Evolutionary conservation across 345 rosid genomes (phyloP), one percentile per base, ranked within the genome.

Genomic region (Carallia pectinifolia): DNA sequence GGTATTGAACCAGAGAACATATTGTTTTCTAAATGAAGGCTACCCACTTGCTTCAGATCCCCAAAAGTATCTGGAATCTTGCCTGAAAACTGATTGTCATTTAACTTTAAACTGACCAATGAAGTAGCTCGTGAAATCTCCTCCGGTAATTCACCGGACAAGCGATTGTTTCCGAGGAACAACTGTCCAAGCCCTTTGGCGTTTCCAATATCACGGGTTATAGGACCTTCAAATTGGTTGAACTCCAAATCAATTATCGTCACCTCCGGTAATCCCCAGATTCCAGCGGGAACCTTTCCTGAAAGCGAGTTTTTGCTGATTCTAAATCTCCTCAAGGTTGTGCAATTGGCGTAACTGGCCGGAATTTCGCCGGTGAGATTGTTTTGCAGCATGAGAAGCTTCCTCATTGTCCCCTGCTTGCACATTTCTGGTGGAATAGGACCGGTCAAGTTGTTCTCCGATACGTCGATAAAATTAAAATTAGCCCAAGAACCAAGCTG

Each of bases 341-440:
- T 54, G 74, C 98, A 94, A 62, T 76, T 85, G 0, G 81, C 89
- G 48, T 94, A 94, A 8, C 77, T 76, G 2, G 80, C 76, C 1
- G 98, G 97, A 66, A 94, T 91, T 34, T 85, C 84, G 6, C 97
- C 98, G 0, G 96, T 80, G 55, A 94, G 72, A 27, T 76, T 84
- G 83, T 94, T 94, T 55, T 89, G 90, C 0, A 94, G 84, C 73
- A 94, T 52, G 6, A 94, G 87, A 55, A 94, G 80, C 69, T 19
- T 64, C 67, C 1, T 83, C 98, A 91, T 88, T 65, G 81, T 82
- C 60, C 97, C 96, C 39, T 71, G 71, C 77, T 90, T 88, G 80
- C 98, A 94, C 97, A 94, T 91, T 39, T 90, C 77, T 0, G 97
- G 90, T 0, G 98, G 98, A 71, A 94, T 86, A 4, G 87, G 68